A percentile compares a stretch with the other conserved stretches of the same genome.
Evolutionary conservation across 2,329 filamentous ascomycete species (phyloP).

Genomic region (Cadophora gregata): DNA sequence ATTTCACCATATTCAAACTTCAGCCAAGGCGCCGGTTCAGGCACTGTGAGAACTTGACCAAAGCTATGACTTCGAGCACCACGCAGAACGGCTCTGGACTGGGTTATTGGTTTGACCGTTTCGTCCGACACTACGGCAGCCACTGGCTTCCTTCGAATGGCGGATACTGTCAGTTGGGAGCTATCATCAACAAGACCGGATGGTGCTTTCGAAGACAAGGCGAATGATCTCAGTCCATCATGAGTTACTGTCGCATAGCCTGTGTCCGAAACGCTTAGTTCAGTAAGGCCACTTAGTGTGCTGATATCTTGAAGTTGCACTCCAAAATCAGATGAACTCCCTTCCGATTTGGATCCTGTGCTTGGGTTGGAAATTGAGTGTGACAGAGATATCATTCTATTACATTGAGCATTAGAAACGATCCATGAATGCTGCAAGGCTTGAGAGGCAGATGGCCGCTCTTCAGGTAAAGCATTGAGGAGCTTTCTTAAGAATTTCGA

Average conservation of each 20-base stretch:
- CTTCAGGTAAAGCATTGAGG: background rate
- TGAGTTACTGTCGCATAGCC: conserved; percentile 6
- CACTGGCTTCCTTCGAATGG: background rate
- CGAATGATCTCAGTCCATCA: conserved; percentile 5
- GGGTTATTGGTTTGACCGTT: background rate
- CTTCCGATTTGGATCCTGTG: too few relatives aligned
- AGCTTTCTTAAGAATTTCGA: background rate
- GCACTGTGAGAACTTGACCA: too few relatives aligned
- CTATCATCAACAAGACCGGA: too few relatives aligned
- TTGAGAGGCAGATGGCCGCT: conserved; percentile 4
- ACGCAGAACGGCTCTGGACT: too few relatives aligned
- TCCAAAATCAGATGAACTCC: background rate
- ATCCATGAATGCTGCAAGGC: conserved; percentile 22
- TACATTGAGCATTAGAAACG: background rate
- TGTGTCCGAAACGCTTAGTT: background rate
- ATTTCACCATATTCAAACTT: too few relatives aligned
- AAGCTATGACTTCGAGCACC: too few relatives aligned
- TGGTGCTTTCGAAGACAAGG: background rate
- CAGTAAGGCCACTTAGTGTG: background rate
- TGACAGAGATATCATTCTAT: too few relatives aligned
- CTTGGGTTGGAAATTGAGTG: too few relatives aligned
- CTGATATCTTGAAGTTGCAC: background rate
- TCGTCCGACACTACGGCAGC: background rate
- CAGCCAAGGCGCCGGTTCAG: too few relatives aligned
- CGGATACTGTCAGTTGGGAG: background rate